Base-by-base conservation (phyloP, 2,329 filamentous ascomycete species). In the Xylaria sp. region DNA sequence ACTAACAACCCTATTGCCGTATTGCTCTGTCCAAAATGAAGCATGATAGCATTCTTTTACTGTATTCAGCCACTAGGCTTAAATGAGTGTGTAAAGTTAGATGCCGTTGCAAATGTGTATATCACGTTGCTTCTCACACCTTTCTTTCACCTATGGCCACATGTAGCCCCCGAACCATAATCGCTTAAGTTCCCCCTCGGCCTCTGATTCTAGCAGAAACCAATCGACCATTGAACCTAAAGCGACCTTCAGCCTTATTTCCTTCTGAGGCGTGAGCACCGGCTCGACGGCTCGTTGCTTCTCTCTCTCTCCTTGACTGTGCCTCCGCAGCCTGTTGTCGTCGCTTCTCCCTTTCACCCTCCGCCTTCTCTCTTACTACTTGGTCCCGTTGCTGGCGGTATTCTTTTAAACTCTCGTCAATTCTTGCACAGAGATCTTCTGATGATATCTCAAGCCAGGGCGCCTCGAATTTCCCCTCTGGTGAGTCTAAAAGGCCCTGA, bases 181-280 rank as follows among this genome's bases (percentile, higher is more conserved):
- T 33, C 25, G 8, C 9, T 38, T 8, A 31, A 27, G 21, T 4
- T 21, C 44, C 38, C 21, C 48, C 3, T 19, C 19, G n/a, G n/a
- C n/a, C 21, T n/a, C 17, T 46, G 3, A 60, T 21, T 31, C 51
- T 54, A 9, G 43, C 23, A 37, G 57, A 60, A n/a, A 60, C 37
- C 21, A 37, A 7, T 11, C 51, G 54, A n/a, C 38, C 52, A 13
- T 27, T n/a, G 31, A 48, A 21, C 33, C 17, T 44, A 9, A 60
- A 40, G 11, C 37, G 52, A 6, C 46, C 58, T 10, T 49, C 19
- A 6, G 23, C 31, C 13, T 21, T 31, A 2, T 49, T 49, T 9
- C 31, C 15, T 5, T 3, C 11, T n/a, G 38, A 37, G 4, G 38
- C n/a, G n/a, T 29, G 29, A 37, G 4, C n/a, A 13, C 23, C 21